Base-by-base conservation (phyloP, 208 protist genomes). In the Lotmaria passim region DNA sequence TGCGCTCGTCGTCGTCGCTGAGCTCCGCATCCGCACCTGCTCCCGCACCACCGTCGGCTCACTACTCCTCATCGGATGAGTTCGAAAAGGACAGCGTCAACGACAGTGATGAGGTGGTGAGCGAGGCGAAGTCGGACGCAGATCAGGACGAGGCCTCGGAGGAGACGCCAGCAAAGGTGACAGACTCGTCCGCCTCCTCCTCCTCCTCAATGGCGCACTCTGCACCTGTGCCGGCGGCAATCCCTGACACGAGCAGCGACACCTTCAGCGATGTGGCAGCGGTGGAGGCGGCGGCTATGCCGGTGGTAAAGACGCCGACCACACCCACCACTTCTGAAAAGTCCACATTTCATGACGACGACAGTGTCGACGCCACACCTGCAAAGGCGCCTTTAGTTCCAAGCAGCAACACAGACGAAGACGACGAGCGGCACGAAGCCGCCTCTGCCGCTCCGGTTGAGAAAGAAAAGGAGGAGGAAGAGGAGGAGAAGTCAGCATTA, bases 1-100 rank as follows among this genome's bases (percentile, higher is more conserved):
- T n/a, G n/a, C n/a, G n/a, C n/a, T n/a, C 60, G 15, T 23, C 66
- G 28, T 74, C 66, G 5, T 70, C 62, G 24, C 34, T 62, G 17
- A 48, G 26, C 15, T 68, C 62, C 19, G 59, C 24, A 1, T 44
- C 57, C 17, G 47, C 63, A 24, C 34, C 19, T 6, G n/a, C 34
- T 19, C n/a, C 53, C 30, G 53, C 19, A 33, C 51, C 48, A 33
- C 15, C 23, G 3, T 11, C 17, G 44, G 23, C 21, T 1, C 52
- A 41, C 8, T 15, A 57, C 30, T 38, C 51, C 34, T 3, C 31
- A 17, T 61, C 50, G 3, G 64, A 67, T 11, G 33, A 38, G 10
- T 34, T 24, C 36, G 48, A 51, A 30, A 41, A 55, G 2, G 59
- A 51, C 15, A 24, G n/a, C 28, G 28, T 4, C n/a, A n/a, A n/a